Evolutionary conservation across 1,139 yeast genomes (phyloP), one percentile per base, ranked within the genome.

Genomic region (Blastobotrys buckinghamii): DNA sequence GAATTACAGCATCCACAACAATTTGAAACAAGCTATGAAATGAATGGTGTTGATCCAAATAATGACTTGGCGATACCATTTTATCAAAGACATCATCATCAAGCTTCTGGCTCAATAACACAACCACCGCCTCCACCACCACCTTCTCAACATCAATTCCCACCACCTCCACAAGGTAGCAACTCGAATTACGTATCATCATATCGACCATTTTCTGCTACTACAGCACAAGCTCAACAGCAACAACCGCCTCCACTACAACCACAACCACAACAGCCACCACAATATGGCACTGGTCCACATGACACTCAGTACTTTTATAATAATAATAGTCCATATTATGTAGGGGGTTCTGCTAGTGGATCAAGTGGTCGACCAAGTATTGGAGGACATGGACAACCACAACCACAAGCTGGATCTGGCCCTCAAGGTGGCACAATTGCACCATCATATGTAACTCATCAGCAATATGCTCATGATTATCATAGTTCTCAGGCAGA

Each of bases 1-100:
- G 34, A 29, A 6, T 29, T 29, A 13, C 32, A 29, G 9, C 32
- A 5, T 6, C n/a, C 3, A 12, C n/a, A 29, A 29, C 32, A 29
- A 29, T 22, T 22, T 22, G 24, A 22, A 22, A 7, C 6, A 22
- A 7, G n/a, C 9, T 29, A 29, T 29, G 32, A 29, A 6, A 9
- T 29, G 3, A 13, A 12, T 29, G 29, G 29, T 10, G 24, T 22
- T 5, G 43, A 39, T 8, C 34, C 43, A 20, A 39, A 27, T 22
- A 38, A n/a, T 33, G 43, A 39, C 19, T 39, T 39, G 6, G 43
- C 34, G 5, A 26, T 39, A 6, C 41, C 4, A 38, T 38, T 19
- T 38, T 35, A 17, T 17, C 38, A 33, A 33, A 6, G 38, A n/a
- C 38, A 35, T 13, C 38, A 35, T n/a, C 38, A 35, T 5, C 38